Evolutionary conservation across 306 rosid genomes (phyloP), one percentile per base, ranked within the genome.

Genomic region (Fragaria ananassa): DNA sequence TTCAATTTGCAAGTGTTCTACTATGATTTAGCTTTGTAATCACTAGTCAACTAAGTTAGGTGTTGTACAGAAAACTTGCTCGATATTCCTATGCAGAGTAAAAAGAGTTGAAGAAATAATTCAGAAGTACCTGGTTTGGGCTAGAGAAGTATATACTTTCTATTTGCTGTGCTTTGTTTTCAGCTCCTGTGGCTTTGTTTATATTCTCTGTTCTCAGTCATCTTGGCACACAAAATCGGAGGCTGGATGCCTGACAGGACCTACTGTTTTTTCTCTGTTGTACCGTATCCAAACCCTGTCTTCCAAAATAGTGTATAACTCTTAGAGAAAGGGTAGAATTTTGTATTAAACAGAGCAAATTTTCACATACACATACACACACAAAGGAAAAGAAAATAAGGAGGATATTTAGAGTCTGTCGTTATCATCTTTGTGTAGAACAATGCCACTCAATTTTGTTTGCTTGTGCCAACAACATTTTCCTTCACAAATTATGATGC

Each of bases 401-500:
- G 23, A 56, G 14, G 61, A 21, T 56, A 6, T 42, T n/a, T 7
- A n/a, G 29, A 54, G 1, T 21, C 7, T 53, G 3, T 54, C 11
- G 0, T 56, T 21, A 56, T 60, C 8, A 17, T 58, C 3, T 31
- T 14, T 31, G 8, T 31, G 68, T 31, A 15, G 12, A 15, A 8
- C 44, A 15, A 42, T 12, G 46, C 49, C 73, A n/a, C 5, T 14
- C 58, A 27, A 2, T 1, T 58, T 68, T 68, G 10, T 67, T 54
- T 51, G 72, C n/a, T 35, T 41, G 62, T 25, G 29, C 70, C 50
- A 23, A 83, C 83, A 45, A 1, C 37, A 60, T 19, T 21, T 54
- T 77, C 31, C 61, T 78, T 81, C 13, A 10, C 14, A 10, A 3
- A 50, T 76, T 15, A 35, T 18, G 53, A 54, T 80, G 84, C 87